Conservation (phyloP, 768 basidiomycete species). For the Serendipita sp. region DNA sequence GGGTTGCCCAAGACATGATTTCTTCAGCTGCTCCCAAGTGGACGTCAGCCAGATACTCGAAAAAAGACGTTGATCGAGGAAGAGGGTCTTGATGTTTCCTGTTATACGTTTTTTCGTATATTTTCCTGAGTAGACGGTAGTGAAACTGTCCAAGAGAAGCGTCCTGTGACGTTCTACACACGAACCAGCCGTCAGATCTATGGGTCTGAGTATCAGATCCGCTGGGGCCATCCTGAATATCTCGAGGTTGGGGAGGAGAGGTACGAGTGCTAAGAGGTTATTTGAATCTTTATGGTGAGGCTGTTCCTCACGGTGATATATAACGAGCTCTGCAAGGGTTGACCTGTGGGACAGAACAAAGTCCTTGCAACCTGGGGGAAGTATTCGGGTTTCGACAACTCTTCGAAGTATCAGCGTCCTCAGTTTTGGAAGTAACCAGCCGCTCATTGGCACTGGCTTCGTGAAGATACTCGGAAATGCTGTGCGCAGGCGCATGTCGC, state of each 20-base stretch:
- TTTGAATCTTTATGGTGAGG: too few relatives aligned
- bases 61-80: not conserved
- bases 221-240: not conserved
- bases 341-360: not conserved
- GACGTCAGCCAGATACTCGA: not conserved
- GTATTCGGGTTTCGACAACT: not conserved
- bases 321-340: not conserved
- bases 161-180: not conserved
- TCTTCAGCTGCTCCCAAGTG: not conserved
- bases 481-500: too few relatives aligned
- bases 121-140: not conserved
- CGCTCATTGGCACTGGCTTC: too few relatives aligned
- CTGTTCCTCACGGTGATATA: not conserved
- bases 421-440: too few relatives aligned
- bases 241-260: not conserved
- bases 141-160: not conserved
- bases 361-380: not conserved
- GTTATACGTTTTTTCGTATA: not conserved
- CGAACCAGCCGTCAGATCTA: not conserved
- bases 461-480: too few relatives aligned
- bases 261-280: not conserved
- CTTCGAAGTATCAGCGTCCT: too few relatives aligned
- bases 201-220: not conserved
- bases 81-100: not conserved
- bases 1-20: not conserved